A percentile compares a stretch with the other conserved stretches of the same genome.
Conservation (phyloP, 169 alveolate genomes). For the Plasmodium inui region DNA sequence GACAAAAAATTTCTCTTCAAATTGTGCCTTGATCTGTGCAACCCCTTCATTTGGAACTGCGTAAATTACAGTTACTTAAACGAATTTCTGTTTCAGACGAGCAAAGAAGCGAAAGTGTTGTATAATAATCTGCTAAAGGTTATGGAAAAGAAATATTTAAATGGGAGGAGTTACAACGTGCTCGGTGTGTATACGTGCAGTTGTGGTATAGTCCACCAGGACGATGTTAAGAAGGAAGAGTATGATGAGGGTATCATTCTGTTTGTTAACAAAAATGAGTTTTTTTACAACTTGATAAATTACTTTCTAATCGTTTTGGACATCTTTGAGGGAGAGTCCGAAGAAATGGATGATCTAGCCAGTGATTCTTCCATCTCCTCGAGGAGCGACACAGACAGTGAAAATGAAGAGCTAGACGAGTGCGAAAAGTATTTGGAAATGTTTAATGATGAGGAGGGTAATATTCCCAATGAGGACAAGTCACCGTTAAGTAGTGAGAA, state of each 20-base stretch:
- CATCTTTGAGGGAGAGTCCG: constrained; percentile 4
- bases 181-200: constrained; percentile 44
- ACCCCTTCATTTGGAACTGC: constrained; percentile 61
- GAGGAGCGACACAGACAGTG: constrained; percentile 14
- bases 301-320: constrained; percentile 69
- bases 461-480: background rate
- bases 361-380: constrained; percentile 26
- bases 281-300: constrained; percentile 67
- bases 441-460: background rate
- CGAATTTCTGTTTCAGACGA: constrained; percentile 50
- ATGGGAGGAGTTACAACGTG: constrained; percentile 9
- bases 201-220: background rate
- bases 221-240: background rate
- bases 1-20: constrained; percentile 70
- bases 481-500: background rate
- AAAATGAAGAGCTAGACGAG: constrained; percentile 3
- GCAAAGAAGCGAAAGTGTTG: constrained; percentile 49
- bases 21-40: constrained; percentile 61
- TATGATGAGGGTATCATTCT: constrained; percentile 48
- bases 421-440: constrained; percentile 9
- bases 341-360: background rate
- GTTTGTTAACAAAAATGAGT: constrained; percentile 59
- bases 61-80: constrained; percentile 48
- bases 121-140: constrained; percentile 31
- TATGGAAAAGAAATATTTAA: constrained; percentile 57